Conservation (phyloP, 768 basidiomycete genomes). For the Cytidiella melzeri region DNA sequence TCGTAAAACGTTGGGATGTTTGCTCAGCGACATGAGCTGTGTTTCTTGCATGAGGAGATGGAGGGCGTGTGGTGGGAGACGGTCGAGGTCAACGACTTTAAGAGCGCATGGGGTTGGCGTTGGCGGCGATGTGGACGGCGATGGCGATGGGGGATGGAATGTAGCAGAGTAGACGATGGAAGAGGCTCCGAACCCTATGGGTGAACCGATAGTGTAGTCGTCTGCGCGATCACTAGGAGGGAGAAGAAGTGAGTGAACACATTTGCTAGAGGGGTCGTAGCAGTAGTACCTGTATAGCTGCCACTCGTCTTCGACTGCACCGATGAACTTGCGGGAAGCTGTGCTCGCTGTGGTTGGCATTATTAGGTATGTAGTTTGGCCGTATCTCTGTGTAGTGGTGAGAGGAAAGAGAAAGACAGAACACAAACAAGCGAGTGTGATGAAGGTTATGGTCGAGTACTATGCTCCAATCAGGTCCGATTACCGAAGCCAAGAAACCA, state of each 20-base stretch:
- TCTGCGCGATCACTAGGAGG: slow-evolving; percentile 49
- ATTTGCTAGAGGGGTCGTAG: not conserved
- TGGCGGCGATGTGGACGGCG: not conserved
- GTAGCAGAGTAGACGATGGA: slow-evolving; percentile 83
- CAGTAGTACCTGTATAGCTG: slow-evolving; percentile 61
- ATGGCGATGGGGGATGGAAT: slow-evolving; percentile 32
- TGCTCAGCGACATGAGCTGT: slow-evolving; percentile 85
- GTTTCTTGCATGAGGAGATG: slow-evolving; percentile 78
- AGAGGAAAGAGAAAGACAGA: too few species aligned
- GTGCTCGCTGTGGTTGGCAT: slow-evolving; percentile 17
- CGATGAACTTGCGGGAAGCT: slow-evolving; percentile 47
- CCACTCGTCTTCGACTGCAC: slow-evolving; percentile 83
- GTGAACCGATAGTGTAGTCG: slow-evolving; percentile 71
- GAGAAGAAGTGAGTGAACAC: not conserved
- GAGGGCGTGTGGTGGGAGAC: slow-evolving; percentile 65
- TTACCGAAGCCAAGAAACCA: too few species aligned
- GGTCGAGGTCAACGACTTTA: slow-evolving; percentile 86
- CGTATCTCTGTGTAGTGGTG: too few species aligned
- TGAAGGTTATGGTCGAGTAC: too few species aligned
- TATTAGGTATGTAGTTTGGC: too few species aligned
- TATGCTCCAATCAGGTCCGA: too few species aligned
- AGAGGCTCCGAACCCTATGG: slow-evolving; percentile 89
- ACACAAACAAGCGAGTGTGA: too few species aligned
- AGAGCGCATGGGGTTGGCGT: slow-evolving; percentile 61
- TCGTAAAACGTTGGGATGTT: slow-evolving; percentile 89